A percentile compares a stretch with the other conserved stretches of the same genome.
phyloP scores from a whole-genome alignment of 495 filamentous ascomycete genomes.

The Penicillium arizonense region DNA sequence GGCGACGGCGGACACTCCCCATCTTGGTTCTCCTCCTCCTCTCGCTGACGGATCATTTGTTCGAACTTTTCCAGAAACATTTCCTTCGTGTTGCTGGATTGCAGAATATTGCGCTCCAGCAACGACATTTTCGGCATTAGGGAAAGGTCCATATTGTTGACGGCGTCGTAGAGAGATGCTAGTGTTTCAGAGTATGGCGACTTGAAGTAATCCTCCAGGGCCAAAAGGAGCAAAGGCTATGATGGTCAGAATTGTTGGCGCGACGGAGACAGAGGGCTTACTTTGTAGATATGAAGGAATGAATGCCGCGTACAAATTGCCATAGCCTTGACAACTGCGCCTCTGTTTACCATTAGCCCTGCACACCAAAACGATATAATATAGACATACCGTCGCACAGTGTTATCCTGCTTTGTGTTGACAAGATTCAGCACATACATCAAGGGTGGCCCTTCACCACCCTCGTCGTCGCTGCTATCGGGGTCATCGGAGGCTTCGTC shows the following conservation, averaged over 20 bases:
- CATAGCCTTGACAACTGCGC: conserved; percentile 97
- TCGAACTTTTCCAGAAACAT: conserved; percentile 98
- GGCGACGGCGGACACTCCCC: conserved; percentile 39
- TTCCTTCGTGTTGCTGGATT: conserved; percentile 89
- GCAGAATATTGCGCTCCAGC: conserved; percentile 82
- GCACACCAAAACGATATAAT: neutral
- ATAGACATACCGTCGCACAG: conserved; percentile 66
- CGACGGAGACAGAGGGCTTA: conserved; percentile 26
- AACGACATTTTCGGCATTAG: conserved; percentile 83
- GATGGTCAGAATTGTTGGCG: conserved; percentile 16
- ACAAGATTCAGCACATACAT: conserved; percentile 98
- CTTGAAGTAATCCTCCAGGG: conserved; percentile 96
- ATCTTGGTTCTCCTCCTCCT: conserved; percentile 44
- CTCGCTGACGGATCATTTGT: conserved; percentile 77
- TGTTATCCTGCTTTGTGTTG: conserved; percentile 94
- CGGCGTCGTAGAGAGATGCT: conserved; percentile 83
- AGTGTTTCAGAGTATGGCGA: conserved; percentile 85
- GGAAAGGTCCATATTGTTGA: conserved; percentile 96
- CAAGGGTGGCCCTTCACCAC: conserved; percentile 77
- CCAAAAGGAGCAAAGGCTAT: conserved; percentile 88
- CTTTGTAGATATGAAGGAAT: conserved; percentile 99
- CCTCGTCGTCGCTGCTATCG: conserved; percentile 57
- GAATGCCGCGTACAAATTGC: conserved; percentile 98
- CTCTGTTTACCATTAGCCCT: conserved; percentile 46
- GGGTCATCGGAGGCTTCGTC: conserved; percentile 46